These are phyloP conservation scores for Penicillium paxilli DNA, from an alignment of 495 filamentous ascomycete species.

Conservation along the genomic window DNA sequence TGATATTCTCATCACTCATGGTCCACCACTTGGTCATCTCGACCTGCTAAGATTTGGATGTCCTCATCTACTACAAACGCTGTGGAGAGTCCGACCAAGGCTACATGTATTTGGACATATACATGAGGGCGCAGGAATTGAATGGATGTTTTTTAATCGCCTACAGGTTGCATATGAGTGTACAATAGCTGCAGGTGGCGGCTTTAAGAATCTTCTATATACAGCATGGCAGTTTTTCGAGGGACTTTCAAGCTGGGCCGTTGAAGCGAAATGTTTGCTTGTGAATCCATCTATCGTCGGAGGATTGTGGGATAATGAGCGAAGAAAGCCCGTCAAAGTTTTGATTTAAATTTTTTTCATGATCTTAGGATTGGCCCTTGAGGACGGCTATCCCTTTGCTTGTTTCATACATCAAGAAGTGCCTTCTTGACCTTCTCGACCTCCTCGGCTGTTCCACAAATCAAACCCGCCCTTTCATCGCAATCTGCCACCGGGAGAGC, in stretches of 20 bases:
- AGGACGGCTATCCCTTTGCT: too few relatives aligned
- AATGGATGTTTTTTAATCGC: slow-evolving; percentile 20
- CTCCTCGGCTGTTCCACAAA: slow-evolving; percentile 49
- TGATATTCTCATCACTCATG: slow-evolving; percentile 77
- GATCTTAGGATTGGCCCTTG: too few relatives aligned
- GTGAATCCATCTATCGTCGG: slow-evolving; percentile 26
- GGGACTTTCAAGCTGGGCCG: not conserved
- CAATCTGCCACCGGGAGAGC: slow-evolving; percentile 30
- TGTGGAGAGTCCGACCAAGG: slow-evolving; percentile 65
- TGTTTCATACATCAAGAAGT: not conserved
- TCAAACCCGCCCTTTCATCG: slow-evolving; percentile 47
- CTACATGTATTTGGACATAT: slow-evolving; percentile 80
- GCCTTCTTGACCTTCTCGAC: slow-evolving; percentile 36
- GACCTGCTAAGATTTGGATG: slow-evolving; percentile 63
- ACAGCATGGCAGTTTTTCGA: slow-evolving; percentile 15
- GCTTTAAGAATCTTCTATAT: slow-evolving; percentile 13
- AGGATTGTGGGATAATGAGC: slow-evolving; percentile 25
- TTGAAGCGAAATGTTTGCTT: slow-evolving; percentile 26
- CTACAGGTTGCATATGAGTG: slow-evolving; percentile 23
- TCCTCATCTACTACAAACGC: slow-evolving; percentile 56
- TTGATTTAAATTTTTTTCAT: not conserved
- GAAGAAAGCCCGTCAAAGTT: slow-evolving; percentile 6
- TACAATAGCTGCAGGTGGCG: slow-evolving; percentile 18
- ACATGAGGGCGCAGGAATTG: slow-evolving; percentile 60
- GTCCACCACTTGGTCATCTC: slow-evolving; percentile 57